These are phyloP conservation scores for Pichia exigua DNA, from an alignment of 805 yeast species.

Conservation along the genomic window DNA sequence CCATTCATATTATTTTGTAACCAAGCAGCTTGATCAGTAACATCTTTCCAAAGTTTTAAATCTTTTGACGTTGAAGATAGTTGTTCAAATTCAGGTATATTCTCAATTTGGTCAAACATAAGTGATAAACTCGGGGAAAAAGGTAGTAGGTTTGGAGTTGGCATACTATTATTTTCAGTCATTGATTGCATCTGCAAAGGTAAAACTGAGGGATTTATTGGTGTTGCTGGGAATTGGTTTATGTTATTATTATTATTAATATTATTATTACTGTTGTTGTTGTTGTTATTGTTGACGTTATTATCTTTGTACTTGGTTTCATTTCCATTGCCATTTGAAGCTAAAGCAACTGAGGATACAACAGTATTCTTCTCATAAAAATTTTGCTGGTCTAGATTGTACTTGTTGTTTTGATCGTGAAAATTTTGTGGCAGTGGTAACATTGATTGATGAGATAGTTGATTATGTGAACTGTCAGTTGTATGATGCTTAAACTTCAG, in stretches of 20 bases:
- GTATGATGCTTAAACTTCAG: background rate
- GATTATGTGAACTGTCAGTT: background rate
- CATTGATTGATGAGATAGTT: background rate
- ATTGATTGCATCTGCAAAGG: background rate
- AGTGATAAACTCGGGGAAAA: slow-evolving; percentile 26
- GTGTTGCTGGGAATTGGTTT: background rate
- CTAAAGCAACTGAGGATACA: background rate
- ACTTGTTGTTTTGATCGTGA: background rate
- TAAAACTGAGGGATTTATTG: background rate
- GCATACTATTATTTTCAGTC: background rate
- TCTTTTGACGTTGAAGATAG: slow-evolving; percentile 34
- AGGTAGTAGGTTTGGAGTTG: slow-evolving; percentile 5
- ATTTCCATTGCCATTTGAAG: no score
- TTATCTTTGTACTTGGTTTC: no score
- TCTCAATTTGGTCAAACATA: slow-evolving; percentile 28
- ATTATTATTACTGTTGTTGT: no score
- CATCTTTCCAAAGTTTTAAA: slow-evolving; percentile 64
- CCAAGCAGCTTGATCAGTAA: slow-evolving; percentile 75
- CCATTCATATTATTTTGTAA: slow-evolving; percentile 38
- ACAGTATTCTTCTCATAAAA: background rate
- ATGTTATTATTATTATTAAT: background rate
- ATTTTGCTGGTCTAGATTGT: background rate
- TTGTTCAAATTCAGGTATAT: slow-evolving; percentile 30
- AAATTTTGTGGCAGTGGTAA: background rate
- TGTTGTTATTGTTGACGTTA: no score